A percentile compares a stretch with the other conserved stretches of the same genome.
These are phyloP conservation scores for Thermochaetoides thermophila DNA, from an alignment of 495 filamentous ascomycete species.

Conservation along the genomic window DNA sequence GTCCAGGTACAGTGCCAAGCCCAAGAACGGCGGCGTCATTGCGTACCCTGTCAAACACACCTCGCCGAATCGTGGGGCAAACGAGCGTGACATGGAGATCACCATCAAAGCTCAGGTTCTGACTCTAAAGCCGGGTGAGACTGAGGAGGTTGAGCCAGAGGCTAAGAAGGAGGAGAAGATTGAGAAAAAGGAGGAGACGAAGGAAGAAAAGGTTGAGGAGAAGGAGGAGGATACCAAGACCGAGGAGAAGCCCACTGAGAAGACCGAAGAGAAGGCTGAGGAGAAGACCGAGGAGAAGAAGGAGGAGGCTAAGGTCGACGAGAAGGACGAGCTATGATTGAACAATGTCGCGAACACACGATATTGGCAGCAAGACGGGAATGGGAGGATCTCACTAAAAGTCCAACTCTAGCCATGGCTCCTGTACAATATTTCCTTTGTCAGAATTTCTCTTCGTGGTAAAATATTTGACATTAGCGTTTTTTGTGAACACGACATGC, in stretches of 20 bases:
- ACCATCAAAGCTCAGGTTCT: slow-evolving; percentile 17
- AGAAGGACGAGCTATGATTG: slow-evolving; percentile 4
- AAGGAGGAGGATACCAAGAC: slow-evolving; percentile 2
- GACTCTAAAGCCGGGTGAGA: slow-evolving; percentile 9
- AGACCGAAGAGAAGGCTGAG: slow-evolving; percentile 7
- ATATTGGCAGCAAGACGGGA: too few species aligned
- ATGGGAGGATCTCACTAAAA: too few species aligned
- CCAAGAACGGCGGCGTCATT: slow-evolving; percentile 16
- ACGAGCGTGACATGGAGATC: slow-evolving; percentile 16
- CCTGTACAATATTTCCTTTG: too few species aligned
- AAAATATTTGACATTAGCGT: too few species aligned
- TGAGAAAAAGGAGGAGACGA: slow-evolving; percentile 1
- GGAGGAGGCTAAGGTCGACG: slow-evolving; percentile 2
- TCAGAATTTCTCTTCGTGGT: too few species aligned
- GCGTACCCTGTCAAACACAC: slow-evolving; percentile 17
- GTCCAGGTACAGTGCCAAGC: slow-evolving; percentile 15
- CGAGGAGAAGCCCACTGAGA: slow-evolving; percentile 2
- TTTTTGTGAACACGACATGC: too few species aligned
- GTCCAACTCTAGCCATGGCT: too few species aligned
- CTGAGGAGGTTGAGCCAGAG: not conserved
- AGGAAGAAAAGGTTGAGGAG: slow-evolving; percentile 1
- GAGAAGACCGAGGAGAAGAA: slow-evolving; percentile 5
- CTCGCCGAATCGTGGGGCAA: slow-evolving; percentile 4
- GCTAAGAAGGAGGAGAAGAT: slow-evolving; percentile 1
- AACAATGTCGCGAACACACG: too few species aligned